Evolutionary conservation across 2,329 filamentous ascomycete species (phyloP).

Genomic region (Colletotrichum aenigma): DNA sequence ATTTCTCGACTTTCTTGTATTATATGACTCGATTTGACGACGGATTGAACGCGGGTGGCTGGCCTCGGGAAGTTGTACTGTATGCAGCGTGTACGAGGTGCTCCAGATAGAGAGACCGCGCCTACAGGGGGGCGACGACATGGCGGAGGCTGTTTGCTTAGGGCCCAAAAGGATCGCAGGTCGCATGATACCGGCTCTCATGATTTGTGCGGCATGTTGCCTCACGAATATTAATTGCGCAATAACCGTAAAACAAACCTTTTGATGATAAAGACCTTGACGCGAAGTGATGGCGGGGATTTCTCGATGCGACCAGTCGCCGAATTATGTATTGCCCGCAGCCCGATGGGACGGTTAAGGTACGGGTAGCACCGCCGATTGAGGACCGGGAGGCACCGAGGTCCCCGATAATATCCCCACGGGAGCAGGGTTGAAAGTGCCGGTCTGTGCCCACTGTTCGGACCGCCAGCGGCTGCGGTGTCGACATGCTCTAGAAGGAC

Average conservation of each 20-base stretch:
- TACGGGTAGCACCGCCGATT: not conserved
- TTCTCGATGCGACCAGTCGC: not conserved
- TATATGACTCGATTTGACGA: slow-evolving; percentile 15
- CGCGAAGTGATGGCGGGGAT: not conserved
- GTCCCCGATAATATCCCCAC: not conserved
- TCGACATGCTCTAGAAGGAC: not conserved
- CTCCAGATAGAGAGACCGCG: slow-evolving; percentile 9
- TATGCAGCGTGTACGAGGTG: slow-evolving; percentile 11
- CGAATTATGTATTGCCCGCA: not conserved
- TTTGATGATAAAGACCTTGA: not conserved
- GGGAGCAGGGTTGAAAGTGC: not conserved
- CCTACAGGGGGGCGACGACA: not conserved
- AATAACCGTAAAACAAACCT: not conserved
- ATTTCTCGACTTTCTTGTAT: slow-evolving; percentile 9
- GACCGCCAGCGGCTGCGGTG: not conserved
- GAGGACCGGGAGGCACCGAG: not conserved
- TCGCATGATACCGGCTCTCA: not conserved
- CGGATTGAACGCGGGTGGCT: not conserved
- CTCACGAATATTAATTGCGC: slow-evolving; percentile 8
- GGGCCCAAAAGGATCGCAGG: not conserved
- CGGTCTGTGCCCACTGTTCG: not conserved
- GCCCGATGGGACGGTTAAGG: not conserved
- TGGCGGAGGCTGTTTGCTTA: not conserved
- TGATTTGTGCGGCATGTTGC: not conserved
- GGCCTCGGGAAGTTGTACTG: slow-evolving; percentile 8